phyloP scores from a whole-genome alignment of 2,329 filamentous ascomycete genomes.

The Aureobasidium sp. region DNA sequence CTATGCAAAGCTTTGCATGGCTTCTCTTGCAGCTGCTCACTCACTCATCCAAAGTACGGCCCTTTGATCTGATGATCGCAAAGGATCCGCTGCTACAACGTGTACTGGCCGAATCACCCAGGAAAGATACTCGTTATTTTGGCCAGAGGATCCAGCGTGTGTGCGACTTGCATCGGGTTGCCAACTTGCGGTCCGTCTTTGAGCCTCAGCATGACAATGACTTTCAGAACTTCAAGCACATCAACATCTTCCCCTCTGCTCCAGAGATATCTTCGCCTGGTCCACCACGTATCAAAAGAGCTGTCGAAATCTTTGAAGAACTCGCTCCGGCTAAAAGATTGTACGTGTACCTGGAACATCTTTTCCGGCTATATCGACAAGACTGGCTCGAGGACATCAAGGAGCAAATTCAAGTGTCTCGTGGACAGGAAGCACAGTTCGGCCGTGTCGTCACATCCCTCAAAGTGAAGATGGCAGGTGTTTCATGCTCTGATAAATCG shows the following conservation, averaged over 20 bases:
- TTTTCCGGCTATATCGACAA: background rate
- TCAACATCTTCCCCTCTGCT: background rate
- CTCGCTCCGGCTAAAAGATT: background rate
- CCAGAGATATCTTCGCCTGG: background rate
- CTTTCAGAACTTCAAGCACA: background rate
- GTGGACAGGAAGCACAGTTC: background rate
- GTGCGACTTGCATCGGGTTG: background rate
- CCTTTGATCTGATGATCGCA: background rate
- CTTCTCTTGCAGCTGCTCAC: background rate
- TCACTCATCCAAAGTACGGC: background rate
- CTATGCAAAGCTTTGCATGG: slow-evolving; percentile 4
- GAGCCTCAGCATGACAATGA: slow-evolving; percentile 2
- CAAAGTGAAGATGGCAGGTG: background rate
- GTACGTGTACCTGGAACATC: background rate
- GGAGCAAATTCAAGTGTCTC: background rate
- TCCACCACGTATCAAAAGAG: background rate
- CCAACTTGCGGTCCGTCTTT: background rate
- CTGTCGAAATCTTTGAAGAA: background rate
- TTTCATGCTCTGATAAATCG: background rate
- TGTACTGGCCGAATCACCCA: background rate
- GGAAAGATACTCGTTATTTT: background rate
- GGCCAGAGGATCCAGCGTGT: background rate
- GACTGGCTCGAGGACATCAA: background rate
- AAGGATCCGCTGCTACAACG: background rate
- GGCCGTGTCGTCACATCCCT: background rate